Evolutionary conservation across 1,284 basidiomycete genomes (phyloP).

Genomic region (Mycosarcoma mackinlayi): DNA sequence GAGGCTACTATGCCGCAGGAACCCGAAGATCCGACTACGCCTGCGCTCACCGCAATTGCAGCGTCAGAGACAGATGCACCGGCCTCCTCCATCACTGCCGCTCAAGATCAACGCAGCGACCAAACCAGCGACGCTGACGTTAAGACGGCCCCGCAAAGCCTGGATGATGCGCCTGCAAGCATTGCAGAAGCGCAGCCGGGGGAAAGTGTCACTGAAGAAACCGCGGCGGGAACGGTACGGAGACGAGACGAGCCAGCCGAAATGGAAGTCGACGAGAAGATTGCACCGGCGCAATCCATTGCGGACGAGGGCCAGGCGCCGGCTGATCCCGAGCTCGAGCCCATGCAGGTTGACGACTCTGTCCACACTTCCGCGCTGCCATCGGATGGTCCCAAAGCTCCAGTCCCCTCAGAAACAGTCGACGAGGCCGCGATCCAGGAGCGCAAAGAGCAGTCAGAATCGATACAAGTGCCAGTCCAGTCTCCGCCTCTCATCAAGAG

Average conservation of each 20-base stretch:
- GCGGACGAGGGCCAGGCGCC: constrained; percentile 1
- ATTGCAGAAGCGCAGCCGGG: constrained; percentile 2
- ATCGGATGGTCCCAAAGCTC: constrained; percentile 12
- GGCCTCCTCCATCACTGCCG: background rate
- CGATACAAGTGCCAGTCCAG: background rate
- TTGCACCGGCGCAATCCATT: background rate
- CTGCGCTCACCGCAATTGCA: constrained; percentile 8
- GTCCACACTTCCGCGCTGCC: constrained; percentile 34
- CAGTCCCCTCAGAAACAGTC: background rate
- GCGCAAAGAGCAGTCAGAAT: background rate
- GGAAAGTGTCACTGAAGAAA: background rate
- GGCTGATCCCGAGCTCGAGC: constrained; percentile 3
- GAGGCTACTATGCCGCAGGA: constrained; percentile 2
- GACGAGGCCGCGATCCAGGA: background rate
- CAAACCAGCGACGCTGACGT: background rate
- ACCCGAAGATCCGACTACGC: constrained; percentile 17
- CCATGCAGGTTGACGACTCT: constrained; percentile 35
- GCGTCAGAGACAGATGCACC: constrained; percentile 1
- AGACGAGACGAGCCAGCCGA: constrained; percentile 10
- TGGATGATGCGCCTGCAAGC: background rate
- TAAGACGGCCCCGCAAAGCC: background rate
- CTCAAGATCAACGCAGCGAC: background rate
- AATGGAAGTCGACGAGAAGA: constrained; percentile 36
- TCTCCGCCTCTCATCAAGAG: constrained; percentile 10
- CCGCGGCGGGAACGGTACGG: background rate